These are phyloP conservation scores for Harringtonia aguacate DNA, from an alignment of 2,329 filamentous ascomycete genomes.

Conservation along the genomic window DNA sequence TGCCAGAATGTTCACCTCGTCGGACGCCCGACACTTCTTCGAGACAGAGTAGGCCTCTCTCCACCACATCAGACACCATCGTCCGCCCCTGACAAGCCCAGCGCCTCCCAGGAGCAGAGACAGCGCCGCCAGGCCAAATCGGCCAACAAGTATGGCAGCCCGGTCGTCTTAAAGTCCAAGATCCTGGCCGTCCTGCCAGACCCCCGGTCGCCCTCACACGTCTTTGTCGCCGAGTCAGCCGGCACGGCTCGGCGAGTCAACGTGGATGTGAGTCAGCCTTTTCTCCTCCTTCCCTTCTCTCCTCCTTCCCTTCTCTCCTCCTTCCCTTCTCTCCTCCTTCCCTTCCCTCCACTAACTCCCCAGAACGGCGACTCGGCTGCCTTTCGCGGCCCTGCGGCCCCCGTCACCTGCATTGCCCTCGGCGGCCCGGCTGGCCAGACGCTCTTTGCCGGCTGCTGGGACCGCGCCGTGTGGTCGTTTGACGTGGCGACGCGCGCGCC, in stretches of 20 bases:
- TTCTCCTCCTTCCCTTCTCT: too few relatives aligned
- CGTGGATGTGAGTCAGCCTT: constrained; percentile 49
- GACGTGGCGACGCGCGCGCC: constrained; percentile 45
- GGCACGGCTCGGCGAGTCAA: constrained; percentile 65
- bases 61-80: constrained; percentile 16
- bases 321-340: too few relatives aligned
- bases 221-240: constrained; percentile 83
- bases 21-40: constrained; percentile 76
- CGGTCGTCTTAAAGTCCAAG: constrained; percentile 74
- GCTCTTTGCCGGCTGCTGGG: constrained; percentile 86
- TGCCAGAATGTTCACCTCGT: constrained; percentile 47
- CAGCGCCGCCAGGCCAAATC: constrained; percentile 59
- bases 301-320: too few relatives aligned
- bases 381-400: constrained; percentile 68
- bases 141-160: constrained; percentile 69
- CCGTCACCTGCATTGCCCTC: constrained; percentile 66
- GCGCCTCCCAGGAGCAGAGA: constrained; percentile 36
- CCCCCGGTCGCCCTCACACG: constrained; percentile 43
- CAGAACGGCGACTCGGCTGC: constrained; percentile 31
- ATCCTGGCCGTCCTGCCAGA: constrained; percentile 65
- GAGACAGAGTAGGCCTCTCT: constrained; percentile 63
- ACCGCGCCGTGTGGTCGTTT: constrained; percentile 87
- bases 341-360: too few relatives aligned
- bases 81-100: too few relatives aligned
- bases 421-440: constrained; percentile 44